Evolutionary conservation across 2,329 filamentous ascomycete genomes (phyloP).

Genomic region (Aspergillus viridinutans): DNA sequence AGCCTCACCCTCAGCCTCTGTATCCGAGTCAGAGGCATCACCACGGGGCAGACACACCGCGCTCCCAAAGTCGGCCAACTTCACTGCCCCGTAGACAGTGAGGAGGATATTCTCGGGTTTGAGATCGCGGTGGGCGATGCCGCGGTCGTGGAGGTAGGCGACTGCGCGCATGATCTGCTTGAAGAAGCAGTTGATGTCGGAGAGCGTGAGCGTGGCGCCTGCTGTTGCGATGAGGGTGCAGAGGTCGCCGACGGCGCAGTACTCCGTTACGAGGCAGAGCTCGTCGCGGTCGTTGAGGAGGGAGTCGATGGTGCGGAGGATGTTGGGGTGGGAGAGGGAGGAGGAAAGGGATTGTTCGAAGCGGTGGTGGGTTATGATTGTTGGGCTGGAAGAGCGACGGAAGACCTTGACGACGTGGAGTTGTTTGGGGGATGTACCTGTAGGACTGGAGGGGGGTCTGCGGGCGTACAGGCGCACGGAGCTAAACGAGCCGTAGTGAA

Average conservation of each 20-base stretch:
- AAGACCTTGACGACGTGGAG: conserved; percentile 28
- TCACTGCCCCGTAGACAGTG: conserved; percentile 72
- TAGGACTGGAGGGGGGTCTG: conserved; percentile 1
- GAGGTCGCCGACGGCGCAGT: conserved; percentile 76
- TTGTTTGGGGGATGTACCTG: conserved; percentile 1
- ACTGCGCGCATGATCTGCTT: conserved; percentile 51
- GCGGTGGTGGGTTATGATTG: conserved; percentile 5
- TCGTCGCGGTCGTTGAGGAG: conserved; percentile 24
- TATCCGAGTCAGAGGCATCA: background rate
- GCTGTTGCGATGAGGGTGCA: conserved; percentile 77
- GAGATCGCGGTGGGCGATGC: conserved; percentile 87
- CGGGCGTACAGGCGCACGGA: conserved; percentile 21
- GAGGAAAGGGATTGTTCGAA: conserved; percentile 16
- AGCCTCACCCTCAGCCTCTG: background rate
- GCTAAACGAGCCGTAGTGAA: conserved; percentile 25
- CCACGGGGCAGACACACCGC: conserved; percentile 6
- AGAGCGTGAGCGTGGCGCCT: conserved; percentile 68
- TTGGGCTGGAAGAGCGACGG: conserved; percentile 13
- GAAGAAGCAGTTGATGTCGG: conserved; percentile 85
- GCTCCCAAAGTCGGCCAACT: conserved; percentile 87
- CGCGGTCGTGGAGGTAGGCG: conserved; percentile 68
- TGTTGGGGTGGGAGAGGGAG: conserved; percentile 22
- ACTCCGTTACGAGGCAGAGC: conserved; percentile 27
- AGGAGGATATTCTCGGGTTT: conserved; percentile 94
- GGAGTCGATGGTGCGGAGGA: conserved; percentile 24